Evolutionary conservation across 2,329 filamentous ascomycete species (phyloP), one percentile per base, ranked within the genome.

Genomic region (Clonostachys solani): DNA sequence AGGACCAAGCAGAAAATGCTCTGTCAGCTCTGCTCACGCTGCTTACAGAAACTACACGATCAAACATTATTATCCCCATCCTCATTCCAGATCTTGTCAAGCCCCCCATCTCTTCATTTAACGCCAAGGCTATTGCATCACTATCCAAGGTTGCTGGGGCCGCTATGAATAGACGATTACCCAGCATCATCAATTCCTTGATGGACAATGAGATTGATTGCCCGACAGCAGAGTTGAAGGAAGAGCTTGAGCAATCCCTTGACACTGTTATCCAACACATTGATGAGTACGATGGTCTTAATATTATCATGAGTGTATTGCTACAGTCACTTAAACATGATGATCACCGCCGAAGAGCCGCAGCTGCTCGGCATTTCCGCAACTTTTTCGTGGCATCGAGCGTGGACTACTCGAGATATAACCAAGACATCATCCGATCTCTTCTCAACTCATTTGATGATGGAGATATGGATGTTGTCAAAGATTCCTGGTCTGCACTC

Each of bases 51-150:
- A 85, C 89, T 15, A 94, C 90, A 8, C 82, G 94, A 53, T 95
- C 92, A 18, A 99, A 96, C 65, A 92, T 96, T 56, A 99, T 99
- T 58, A 74, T 99, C 49, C 95, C 94, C 17, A 96, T 95, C 66
- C 84, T 99, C 47, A 90, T 99, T 50, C 94, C 95, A 1, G 97
- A 92, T 3, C 79, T 99, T 33, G 88, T 95, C 49, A 86, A 88
- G 9, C 85, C 90, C 46, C 94, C 94, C 2, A 96, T 99, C 56
- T 88, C 91, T 29, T 82, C 86, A 1, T 99, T 99, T 78, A 96
- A 99, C 61, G 94, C 95, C 50, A 91, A 86, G 63, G 94, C 94
- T 12, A 73, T 99, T 53, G 94, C 94, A 36, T 97, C 94, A 23
- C 71, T 99, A 57, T 92, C 95, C 44, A 86, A 92, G 66, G 95